Conservation (phyloP, 331 rosid species). For the Malus hybrid region DNA sequence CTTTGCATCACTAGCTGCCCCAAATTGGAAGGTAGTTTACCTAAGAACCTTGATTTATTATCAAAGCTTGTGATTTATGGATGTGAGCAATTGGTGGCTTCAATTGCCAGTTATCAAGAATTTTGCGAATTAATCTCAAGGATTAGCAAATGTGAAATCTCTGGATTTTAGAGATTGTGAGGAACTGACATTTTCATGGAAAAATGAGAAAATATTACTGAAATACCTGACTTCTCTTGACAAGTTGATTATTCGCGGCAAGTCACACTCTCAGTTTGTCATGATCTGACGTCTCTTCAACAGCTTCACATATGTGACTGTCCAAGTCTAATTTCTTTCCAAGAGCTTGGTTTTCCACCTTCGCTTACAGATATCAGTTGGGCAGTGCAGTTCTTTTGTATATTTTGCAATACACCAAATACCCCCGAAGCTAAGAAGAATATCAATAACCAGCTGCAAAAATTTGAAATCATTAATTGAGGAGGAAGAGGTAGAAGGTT, state of each 20-base stretch:
- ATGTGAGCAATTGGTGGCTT: constrained; percentile 5
- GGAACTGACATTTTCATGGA: neutral
- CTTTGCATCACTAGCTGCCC: constrained; percentile 13
- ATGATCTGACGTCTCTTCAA: neutral
- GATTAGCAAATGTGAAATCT: neutral
- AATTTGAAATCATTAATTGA: constrained; percentile 9
- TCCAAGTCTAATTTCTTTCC: constrained; percentile 2
- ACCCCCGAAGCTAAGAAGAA: constrained; percentile 11
- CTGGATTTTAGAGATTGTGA: too few relatives aligned
- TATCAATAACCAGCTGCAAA: constrained; percentile 6
- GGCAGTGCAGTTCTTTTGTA: neutral
- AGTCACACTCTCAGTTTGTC: neutral
- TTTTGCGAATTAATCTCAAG: neutral
- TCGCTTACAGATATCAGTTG: constrained; percentile 5
- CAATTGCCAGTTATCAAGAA: constrained; percentile 6
- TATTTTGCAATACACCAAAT: constrained; percentile 5
- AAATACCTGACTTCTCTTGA: neutral
- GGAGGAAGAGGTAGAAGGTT: neutral
- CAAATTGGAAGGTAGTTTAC: constrained; percentile 1
- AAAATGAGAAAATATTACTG: neutral
- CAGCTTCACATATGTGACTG: neutral
- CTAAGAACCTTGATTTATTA: constrained; percentile 4
- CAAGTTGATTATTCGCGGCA: neutral
- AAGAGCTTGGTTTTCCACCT: constrained; percentile 1
- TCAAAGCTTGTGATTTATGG: neutral